These are phyloP conservation scores for Rhynchospora tenuis DNA, from an alignment of 176 grass and related monocot genomes.

Conservation along the genomic window DNA sequence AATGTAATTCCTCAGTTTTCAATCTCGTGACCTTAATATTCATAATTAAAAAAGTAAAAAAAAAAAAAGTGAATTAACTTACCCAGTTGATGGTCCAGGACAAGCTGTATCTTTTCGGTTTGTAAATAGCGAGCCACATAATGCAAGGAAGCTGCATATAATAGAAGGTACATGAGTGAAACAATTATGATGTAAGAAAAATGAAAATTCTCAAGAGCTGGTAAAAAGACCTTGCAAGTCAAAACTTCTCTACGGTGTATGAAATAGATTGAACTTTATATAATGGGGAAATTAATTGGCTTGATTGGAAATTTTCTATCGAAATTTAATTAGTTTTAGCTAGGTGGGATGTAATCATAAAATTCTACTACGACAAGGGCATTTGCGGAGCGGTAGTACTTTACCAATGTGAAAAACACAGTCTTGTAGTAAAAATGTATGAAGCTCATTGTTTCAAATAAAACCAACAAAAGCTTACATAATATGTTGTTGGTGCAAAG, in stretches of 20 bases:
- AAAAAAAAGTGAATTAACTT: neutral
- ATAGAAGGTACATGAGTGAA: neutral
- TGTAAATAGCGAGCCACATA: constrained; percentile 69
- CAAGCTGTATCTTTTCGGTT: constrained; percentile 48
- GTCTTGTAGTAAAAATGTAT: neutral
- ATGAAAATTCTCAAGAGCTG: neutral
- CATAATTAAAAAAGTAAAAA: neutral
- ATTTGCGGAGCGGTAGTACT: neutral
- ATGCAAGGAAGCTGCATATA: constrained; percentile 45
- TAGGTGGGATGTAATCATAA: neutral
- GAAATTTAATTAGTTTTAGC: neutral
- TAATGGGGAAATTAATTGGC: neutral
- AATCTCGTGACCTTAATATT: neutral
- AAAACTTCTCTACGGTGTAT: neutral
- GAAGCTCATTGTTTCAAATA: neutral
- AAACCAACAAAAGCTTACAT: constrained; percentile 36
- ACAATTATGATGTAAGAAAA: neutral
- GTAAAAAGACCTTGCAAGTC: neutral
- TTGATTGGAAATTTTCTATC: neutral
- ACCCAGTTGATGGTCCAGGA: constrained; percentile 60
- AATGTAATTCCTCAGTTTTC: no score
- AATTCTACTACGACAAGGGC: neutral
- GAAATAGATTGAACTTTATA: neutral
- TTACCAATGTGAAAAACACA: neutral
- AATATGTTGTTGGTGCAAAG: constrained; percentile 77